Conservation (phyloP, 495 filamentous ascomycete genomes). For the Penicillium waksmanii region DNA sequence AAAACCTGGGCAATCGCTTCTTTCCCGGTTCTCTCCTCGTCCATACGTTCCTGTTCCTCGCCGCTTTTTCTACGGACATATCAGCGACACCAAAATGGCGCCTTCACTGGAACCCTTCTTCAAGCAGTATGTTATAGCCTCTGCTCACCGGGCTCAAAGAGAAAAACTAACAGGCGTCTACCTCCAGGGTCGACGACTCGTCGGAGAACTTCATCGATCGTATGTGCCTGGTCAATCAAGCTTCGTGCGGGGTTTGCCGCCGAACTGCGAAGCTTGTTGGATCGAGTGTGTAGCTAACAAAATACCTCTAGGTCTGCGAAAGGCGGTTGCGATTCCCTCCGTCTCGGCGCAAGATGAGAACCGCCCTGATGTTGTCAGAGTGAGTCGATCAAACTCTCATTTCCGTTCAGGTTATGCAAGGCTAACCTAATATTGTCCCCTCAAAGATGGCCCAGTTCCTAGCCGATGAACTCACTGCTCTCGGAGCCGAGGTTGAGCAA, state of each 20-base stretch:
- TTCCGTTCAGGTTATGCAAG: background rate
- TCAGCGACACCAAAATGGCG: conserved; percentile 69
- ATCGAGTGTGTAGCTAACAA: conserved; percentile 10
- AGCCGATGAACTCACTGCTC: conserved; percentile 73
- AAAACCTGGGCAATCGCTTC: conserved; percentile 26
- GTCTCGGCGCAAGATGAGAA: conserved; percentile 88
- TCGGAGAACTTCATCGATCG: conserved; percentile 87
- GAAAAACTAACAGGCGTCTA: conserved; percentile 15
- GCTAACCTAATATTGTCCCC: conserved; percentile 12
- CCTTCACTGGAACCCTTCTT: conserved; percentile 83
- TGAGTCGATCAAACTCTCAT: conserved; percentile 29
- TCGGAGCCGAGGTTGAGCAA: conserved; percentile 86
- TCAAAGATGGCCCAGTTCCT: conserved; percentile 89
- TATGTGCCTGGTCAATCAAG: conserved; percentile 31
- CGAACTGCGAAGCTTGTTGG: background rate
- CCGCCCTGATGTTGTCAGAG: conserved; percentile 82
- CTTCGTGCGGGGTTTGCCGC: conserved; percentile 1
- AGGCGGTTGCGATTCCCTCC: conserved; percentile 95
- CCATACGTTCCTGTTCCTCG: conserved; percentile 24
- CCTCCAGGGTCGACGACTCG: conserved; percentile 71
- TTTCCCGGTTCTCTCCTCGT: conserved; percentile 24
- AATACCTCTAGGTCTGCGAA: conserved; percentile 62
- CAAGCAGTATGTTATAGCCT: conserved; percentile 61
- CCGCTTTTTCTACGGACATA: conserved; percentile 49
- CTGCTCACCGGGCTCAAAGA: background rate